A percentile compares a stretch with the other conserved stretches of the same genome.
Conservation (phyloP, 495 filamentous ascomycete genomes). For the Xylaria cubensis region DNA sequence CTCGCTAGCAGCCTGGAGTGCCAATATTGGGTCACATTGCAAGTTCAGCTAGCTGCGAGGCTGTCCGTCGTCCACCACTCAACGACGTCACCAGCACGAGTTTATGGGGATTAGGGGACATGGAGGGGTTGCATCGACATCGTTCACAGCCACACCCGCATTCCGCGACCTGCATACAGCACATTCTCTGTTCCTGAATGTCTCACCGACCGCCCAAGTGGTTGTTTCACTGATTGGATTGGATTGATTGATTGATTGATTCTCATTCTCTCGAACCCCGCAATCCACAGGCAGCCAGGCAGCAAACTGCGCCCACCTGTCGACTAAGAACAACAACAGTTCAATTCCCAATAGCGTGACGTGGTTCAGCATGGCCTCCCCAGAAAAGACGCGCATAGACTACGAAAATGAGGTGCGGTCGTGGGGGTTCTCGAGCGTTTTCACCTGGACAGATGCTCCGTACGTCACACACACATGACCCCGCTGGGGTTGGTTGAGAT, state of each 20-base stretch:
- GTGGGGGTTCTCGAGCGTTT: constrained; percentile 80
- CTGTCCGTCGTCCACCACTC: constrained; percentile 8
- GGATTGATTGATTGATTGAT: neutral
- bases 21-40: constrained; percentile 6
- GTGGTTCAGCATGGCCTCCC: constrained; percentile 28
- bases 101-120: neutral
- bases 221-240: neutral
- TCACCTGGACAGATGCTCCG: constrained; percentile 82
- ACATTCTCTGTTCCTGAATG: constrained; percentile 12
- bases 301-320: constrained; percentile 19
- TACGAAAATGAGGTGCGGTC: constrained; percentile 68
- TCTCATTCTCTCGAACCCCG: constrained; percentile 6
- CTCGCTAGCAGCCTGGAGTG: neutral
- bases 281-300: neutral
- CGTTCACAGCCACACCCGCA: constrained; percentile 23
- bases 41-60: constrained; percentile 7
- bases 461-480: constrained; percentile 48
- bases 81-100: constrained; percentile 14
- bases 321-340: neutral
- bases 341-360: neutral
- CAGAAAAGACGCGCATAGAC: constrained; percentile 27
- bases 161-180: constrained; percentile 7
- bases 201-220: constrained; percentile 14
- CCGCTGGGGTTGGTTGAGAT: constrained; percentile 2
- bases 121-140: constrained; percentile 8